Percentiles rank a stretch among this genome's conserved stretches.
Conservation (phyloP, 768 basidiomycete species). For the Hericium alpestre region DNA sequence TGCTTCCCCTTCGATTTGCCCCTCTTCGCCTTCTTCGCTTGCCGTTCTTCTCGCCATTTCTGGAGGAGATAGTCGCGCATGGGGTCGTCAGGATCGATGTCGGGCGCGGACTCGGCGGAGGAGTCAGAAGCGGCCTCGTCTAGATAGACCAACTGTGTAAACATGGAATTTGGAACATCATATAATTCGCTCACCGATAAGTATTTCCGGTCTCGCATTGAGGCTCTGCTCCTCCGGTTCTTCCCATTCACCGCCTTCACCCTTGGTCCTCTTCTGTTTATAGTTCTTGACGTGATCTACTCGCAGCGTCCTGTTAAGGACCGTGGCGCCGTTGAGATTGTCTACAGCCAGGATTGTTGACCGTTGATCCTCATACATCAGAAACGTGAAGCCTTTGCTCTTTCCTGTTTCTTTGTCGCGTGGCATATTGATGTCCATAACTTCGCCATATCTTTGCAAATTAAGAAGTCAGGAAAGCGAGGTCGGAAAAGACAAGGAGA, state of each 20-base stretch:
- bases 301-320: constrained; percentile 76
- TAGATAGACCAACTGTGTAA: constrained; percentile 15
- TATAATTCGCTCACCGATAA: constrained; percentile 29
- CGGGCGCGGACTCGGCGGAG: constrained; percentile 49
- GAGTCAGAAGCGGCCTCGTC: constrained; percentile 55
- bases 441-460: constrained; percentile 76
- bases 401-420: constrained; percentile 91
- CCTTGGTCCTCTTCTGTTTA: constrained; percentile 72
- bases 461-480: background rate
- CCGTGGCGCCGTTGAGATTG: constrained; percentile 91
- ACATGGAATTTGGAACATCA: background rate
- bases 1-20: constrained; percentile 44
- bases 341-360: constrained; percentile 95
- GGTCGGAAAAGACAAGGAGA: constrained; percentile 7
- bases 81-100: constrained; percentile 92
- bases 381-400: constrained; percentile 83
- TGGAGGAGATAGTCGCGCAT: constrained; percentile 89
- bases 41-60: constrained; percentile 63
- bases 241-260: constrained; percentile 74
- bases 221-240: constrained; percentile 79
- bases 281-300: constrained; percentile 92
- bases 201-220: constrained; percentile 73
- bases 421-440: constrained; percentile 91
- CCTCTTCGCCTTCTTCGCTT: constrained; percentile 47
- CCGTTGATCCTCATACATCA: constrained; percentile 98